Conservation (phyloP, 2,329 filamentous ascomycete genomes). For the Fusarium veterinarium region DNA sequence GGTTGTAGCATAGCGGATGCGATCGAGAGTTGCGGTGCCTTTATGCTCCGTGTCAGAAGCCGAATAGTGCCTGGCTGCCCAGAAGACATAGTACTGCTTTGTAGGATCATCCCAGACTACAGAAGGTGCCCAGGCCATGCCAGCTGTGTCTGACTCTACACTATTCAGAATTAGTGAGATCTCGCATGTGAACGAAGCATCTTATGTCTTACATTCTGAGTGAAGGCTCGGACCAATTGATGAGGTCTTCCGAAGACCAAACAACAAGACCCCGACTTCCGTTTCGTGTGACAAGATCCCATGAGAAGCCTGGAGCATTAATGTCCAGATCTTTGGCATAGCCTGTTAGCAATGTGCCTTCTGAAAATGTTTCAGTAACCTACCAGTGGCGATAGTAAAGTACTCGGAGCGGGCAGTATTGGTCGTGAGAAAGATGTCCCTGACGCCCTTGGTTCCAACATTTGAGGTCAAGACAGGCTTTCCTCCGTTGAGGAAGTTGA, state of each 20-base stretch:
- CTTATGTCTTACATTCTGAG: conserved; percentile 12
- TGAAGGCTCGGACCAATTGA: conserved; percentile 49
- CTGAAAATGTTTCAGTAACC: neutral
- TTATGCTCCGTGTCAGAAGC: conserved; percentile 57
- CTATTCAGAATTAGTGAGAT: conserved; percentile 31
- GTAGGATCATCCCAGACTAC: conserved; percentile 51
- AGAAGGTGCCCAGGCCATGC: conserved; percentile 54
- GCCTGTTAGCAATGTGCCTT: neutral
- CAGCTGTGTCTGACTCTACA: conserved; percentile 49
- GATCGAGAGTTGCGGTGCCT: conserved; percentile 53
- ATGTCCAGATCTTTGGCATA: conserved; percentile 50
- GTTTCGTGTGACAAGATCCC: conserved; percentile 50
- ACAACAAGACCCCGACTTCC: conserved; percentile 52
- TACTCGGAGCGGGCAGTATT: conserved; percentile 50
- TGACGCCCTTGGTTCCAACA: conserved; percentile 50
- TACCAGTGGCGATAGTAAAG: conserved; percentile 52
- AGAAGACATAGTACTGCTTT: conserved; percentile 60
- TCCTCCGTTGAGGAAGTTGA: conserved; percentile 49
- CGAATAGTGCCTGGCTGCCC: conserved; percentile 59
- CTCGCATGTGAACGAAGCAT: rapidly evolving
- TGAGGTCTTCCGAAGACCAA: conserved; percentile 51
- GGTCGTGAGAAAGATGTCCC: conserved; percentile 51
- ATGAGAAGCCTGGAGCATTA: conserved; percentile 49
- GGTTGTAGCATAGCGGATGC: conserved; percentile 63
- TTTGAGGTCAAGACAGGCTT: conserved; percentile 48